Evolutionary conservation across 1,284 basidiomycete genomes (phyloP).

Genomic region (Ganoderma lingzhi): DNA sequence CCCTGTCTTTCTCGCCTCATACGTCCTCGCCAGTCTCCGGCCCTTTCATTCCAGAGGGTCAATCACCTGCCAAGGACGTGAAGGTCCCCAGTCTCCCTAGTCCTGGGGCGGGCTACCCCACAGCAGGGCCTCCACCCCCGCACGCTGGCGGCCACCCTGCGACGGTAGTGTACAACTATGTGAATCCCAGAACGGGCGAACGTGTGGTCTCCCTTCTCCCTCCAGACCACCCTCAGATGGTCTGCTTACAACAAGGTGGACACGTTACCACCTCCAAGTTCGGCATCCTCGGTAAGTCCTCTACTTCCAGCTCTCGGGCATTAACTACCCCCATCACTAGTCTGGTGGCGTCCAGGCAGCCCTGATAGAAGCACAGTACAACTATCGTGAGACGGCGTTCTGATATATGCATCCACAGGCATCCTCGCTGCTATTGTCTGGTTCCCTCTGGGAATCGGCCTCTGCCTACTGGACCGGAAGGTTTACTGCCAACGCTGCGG

Average conservation of each 20-base stretch:
- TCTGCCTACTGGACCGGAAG: slow-evolving; percentile 75
- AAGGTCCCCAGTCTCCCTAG: slow-evolving; percentile 34
- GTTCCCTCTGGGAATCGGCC: slow-evolving; percentile 81
- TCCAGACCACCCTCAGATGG: slow-evolving; percentile 81
- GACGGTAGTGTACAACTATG: slow-evolving; percentile 51
- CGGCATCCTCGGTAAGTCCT: slow-evolving; percentile 68
- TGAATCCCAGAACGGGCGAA: slow-evolving; percentile 56
- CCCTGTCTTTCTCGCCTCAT: background rate
- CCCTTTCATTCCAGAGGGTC: slow-evolving; percentile 35
- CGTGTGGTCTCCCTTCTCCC: slow-evolving; percentile 63
- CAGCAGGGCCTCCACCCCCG: slow-evolving; percentile 29
- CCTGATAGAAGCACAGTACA: background rate
- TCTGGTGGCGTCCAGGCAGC: background rate
- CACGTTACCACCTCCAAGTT: slow-evolving; percentile 70
- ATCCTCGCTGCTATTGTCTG: slow-evolving; percentile 80
- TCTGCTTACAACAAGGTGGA: slow-evolving; percentile 76
- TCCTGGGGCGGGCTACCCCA: slow-evolving; percentile 16
- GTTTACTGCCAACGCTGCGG: slow-evolving; percentile 72
- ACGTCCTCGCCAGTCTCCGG: slow-evolving; percentile 30
- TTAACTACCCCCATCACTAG: background rate
- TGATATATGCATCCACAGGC: slow-evolving; percentile 49
- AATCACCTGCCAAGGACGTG: slow-evolving; percentile 34
- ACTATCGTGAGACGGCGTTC: background rate
- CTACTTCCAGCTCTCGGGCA: background rate
- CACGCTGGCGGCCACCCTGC: slow-evolving; percentile 35